Base-by-base conservation (phyloP, 768 basidiomycete species). In the Xerocomellus dryophilus region DNA sequence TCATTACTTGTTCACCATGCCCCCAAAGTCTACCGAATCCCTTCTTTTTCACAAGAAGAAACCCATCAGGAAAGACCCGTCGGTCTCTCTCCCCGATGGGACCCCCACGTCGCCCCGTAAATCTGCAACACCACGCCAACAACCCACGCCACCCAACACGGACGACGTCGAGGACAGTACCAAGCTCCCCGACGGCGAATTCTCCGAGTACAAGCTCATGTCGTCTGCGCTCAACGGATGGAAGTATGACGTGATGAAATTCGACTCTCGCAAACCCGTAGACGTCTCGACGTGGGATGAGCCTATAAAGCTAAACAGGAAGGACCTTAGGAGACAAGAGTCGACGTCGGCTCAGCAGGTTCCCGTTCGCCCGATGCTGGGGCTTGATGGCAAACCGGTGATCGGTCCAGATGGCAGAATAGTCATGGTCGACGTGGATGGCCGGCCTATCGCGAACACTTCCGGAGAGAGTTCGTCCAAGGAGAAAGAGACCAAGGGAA, bases 171-270 rank as follows among this genome's bases (percentile, higher is more conserved):
- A 84, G 29, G 81, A 78, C 53, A 67, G 69, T 8, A 65, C 81
- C 45, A 74, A 79, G 54, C 79, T 86, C 39, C 88, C 87, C 35
- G 82, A 85, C 38, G 82, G 83, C 57, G 78, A 83, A 0, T 92
- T 74, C 73, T 79, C 82, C 58, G 90, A 93, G 67, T 93, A 83
- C 74, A 81, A 80, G 65, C 81, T 93, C 64, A 80, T 90, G 69
- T 89, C 89, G 7, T 86, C 87, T 27, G 81, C 83, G 15, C 81
- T 87, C 66, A 88, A 89, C 66, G 89, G 87, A 25, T 93, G 90
- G 90, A 90, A 88, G 66, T 90, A 92, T 78, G 89, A 93, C 72
- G 83, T 94, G 54, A 91, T 94, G 88, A 92, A 92, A 71, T 92
- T 95, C 68, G 85, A 90, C 69, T 83, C 85, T 32, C 79, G 86